Evolutionary conservation across 306 rosid genomes (phyloP), one percentile per base, ranked within the genome.

Genomic region (Abrus precatorius): DNA sequence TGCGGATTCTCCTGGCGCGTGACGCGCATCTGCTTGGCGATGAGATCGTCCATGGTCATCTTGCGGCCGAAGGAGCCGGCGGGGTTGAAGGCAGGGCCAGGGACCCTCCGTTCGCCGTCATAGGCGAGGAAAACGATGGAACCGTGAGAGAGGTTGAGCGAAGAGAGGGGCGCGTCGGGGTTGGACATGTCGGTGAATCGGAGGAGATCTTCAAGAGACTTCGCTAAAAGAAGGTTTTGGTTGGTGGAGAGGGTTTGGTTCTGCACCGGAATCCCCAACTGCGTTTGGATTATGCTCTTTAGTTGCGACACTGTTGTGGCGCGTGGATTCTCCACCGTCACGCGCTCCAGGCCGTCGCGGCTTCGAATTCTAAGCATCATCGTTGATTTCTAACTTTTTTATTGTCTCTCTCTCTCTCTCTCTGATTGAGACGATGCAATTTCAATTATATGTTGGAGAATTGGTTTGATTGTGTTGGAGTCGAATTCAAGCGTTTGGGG

Each of bases 31-130:
- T 96, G 99, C 75, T 87, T 93, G 2, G 99, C 99, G 78, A 96
- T 92, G 28, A 96, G 93, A 74, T 96, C 99, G 49, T 93, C 99
- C 99, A 96, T 93, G 5, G 99, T 96, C 99, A 96, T 96, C 88
- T 93, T 96, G 3, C 97, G 92, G 47, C 99, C 99, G 69, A 96
- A 96, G 4, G 98, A 93, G 5, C 99, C 99, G 10, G 98, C 91
- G 0, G 97, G 94, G 71, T 66, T 75, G 83, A 93, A 70, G 5
- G 85, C 72, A 3, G 86, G 99, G 0, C 99, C 94, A 1, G 90
- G 60, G 40, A 96, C 93, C 36, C 81, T 85, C 13, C 98, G 97
- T 61, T 93, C 97, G 7, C 97, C 98, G 8, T 89, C 92, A 90
- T 96, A 93, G 47, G 91, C 32, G 36, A 96, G 72, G 56, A 88